Evolutionary conservation across 2,329 filamentous ascomycete genomes (phyloP), one percentile per base, ranked within the genome.

Genomic region (Helotiales sp.): DNA sequence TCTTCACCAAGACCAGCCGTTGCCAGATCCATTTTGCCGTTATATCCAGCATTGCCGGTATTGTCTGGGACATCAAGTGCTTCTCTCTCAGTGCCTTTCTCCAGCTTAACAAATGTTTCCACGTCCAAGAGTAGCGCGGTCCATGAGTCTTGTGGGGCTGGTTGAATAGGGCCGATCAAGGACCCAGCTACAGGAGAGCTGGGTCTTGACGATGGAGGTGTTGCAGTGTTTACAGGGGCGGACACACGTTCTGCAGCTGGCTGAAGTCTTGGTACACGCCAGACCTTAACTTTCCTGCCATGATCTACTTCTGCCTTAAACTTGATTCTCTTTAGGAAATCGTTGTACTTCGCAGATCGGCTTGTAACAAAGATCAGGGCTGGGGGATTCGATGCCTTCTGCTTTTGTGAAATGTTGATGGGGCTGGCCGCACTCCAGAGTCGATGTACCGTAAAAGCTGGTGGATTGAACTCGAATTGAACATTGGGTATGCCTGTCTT

Each of bases 391-490:
- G 76, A 81, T 10, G 86, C 82, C 67, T 87, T 86, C 55, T 88
- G 74, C 1, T 80, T 75, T 67, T 87, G 81, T 34, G 84, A 77
- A 49, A 83, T 77, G 5, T 79, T 77, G 22, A 84, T 74, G 1
- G 83, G 81, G 63, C 80, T 86, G 52, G 79, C 75, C 17, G 81
- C 76, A 2, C 83, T 83, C 71, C 86, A 87, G 1, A 98, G 78
- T 64, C 93, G 91, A 69, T 96, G 86, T 59, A 98, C 80, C 1
- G 87, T 91, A 71, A 97, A 90, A 42, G 96, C 80, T 0, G 91
- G 91, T 4, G 93, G 95, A 67, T 92, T 85, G 38, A 91, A 79
- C 74, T 98, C 95, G 71, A 89, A 96, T 66, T 89, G 79, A 47
- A 96, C 76, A 63, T 96, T 91, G 36, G 84, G 77, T 2, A 75